phyloP scores from a whole-genome alignment of 2,329 filamentous ascomycete genomes.

The Hymenoscyphus linearis region DNA sequence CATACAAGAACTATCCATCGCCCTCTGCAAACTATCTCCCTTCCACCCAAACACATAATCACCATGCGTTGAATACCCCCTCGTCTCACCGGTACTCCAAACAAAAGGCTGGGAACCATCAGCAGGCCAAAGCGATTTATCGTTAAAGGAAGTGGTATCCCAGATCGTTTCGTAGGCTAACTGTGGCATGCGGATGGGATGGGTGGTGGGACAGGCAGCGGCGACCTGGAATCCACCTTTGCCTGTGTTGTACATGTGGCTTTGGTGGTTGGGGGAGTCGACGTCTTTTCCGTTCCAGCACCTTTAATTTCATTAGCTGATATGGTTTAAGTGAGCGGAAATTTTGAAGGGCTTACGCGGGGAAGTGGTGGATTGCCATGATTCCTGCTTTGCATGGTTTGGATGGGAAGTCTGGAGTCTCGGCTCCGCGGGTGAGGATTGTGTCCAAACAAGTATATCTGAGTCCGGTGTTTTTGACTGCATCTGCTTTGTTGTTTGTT shows the following conservation, averaged over 20 bases:
- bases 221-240: constrained; percentile 34
- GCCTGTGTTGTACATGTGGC: constrained; percentile 49
- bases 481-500: constrained; percentile 2
- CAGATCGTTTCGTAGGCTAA: constrained; percentile 56
- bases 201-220: constrained; percentile 43
- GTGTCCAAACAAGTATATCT: constrained; percentile 14
- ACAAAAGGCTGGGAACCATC: constrained; percentile 15
- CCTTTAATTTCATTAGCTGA: background rate
- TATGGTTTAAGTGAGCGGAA: background rate
- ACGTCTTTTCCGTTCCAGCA: constrained; percentile 25
- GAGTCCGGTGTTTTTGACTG: constrained; percentile 3
- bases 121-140: constrained; percentile 12
- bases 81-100: constrained; percentile 10
- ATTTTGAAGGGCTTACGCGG: constrained; percentile 1
- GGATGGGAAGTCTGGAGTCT: constrained; percentile 12
- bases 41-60: constrained; percentile 11
- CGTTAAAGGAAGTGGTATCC: constrained; percentile 36
- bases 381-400: constrained; percentile 11
- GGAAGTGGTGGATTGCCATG: constrained; percentile 14
- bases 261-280: constrained; percentile 40
- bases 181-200: constrained; percentile 50
- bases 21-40: constrained; percentile 4
- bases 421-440: constrained; percentile 5
- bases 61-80: constrained; percentile 4
- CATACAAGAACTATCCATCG: constrained; percentile 8